Conservation (phyloP, 179 eudicot species). For the Silene vulgaris region DNA sequence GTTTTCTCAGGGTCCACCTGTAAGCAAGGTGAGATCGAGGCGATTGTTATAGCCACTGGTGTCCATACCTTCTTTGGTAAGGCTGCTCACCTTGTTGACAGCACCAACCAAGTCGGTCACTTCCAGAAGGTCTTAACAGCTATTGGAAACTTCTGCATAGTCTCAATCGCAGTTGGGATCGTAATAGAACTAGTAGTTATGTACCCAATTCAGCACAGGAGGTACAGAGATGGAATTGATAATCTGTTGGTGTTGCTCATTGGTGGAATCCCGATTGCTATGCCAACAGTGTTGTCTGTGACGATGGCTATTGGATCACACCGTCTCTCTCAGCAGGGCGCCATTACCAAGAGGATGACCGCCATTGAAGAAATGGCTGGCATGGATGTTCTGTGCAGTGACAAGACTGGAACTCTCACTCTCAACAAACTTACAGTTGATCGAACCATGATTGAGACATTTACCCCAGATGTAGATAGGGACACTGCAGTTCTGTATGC, state of each 20-base stretch:
- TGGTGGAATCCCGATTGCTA: conserved; percentile 89
- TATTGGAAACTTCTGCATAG: conserved; percentile 81
- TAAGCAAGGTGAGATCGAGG: conserved; percentile 89
- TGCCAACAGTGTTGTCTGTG: conserved; percentile 87
- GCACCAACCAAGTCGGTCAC: conserved; percentile 80
- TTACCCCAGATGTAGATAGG: conserved; percentile 46
- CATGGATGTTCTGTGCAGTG: conserved; percentile 90
- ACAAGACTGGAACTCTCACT: conserved; percentile 87
- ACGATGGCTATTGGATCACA: conserved; percentile 96
- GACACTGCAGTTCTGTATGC: conserved; percentile 55
- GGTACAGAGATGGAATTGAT: conserved; percentile 73
- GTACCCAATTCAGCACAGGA: conserved; percentile 75
- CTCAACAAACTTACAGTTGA: conserved; percentile 76
- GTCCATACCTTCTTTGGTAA: conserved; percentile 86
- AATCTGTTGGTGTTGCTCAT: conserved; percentile 76
- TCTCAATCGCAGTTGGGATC: conserved; percentile 63
- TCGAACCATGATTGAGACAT: conserved; percentile 59
- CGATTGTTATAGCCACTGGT: conserved; percentile 84
- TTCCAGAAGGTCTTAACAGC: conserved; percentile 87
- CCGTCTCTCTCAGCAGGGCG: conserved; percentile 73
- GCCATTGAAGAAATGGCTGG: conserved; percentile 95
- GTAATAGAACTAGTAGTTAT: conserved; percentile 57
- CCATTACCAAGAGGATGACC: conserved; percentile 91
- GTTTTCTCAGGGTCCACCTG: conserved; percentile 90
- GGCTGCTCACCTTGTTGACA: conserved; percentile 91